Conservation (phyloP, 1,284 basidiomycete genomes). For the Stygiomarasmius scandens region DNA sequence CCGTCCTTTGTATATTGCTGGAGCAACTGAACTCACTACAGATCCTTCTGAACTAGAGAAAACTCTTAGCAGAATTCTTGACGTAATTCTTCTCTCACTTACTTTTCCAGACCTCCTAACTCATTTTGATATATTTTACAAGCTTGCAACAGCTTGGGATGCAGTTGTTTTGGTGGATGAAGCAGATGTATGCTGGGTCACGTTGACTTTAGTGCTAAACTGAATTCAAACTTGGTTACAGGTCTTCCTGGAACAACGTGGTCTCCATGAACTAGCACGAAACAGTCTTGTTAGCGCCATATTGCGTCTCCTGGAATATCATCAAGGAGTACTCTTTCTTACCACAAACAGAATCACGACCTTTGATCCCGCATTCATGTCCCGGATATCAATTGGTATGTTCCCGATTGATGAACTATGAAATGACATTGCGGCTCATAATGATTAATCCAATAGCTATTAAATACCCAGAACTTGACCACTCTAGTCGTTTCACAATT, state of each 20-base stretch:
- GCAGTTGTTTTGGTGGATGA: conserved; percentile 16
- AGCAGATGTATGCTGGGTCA: conserved; percentile 14
- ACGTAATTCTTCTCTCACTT: not conserved
- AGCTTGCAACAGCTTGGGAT: conserved; percentile 14
- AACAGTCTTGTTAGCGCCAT: conserved; percentile 29
- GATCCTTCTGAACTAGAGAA: conserved; percentile 8
- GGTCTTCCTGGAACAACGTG: conserved; percentile 17
- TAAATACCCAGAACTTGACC: conserved; percentile 20
- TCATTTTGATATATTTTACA: not conserved
- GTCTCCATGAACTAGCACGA: conserved; percentile 22
- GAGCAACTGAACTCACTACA: conserved; percentile 11
- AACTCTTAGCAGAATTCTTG: conserved; percentile 1
- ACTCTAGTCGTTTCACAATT: conserved; percentile 12
- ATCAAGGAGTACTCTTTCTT: conserved; percentile 31
- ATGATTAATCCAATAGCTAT: conserved; percentile 12
- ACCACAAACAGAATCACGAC: conserved; percentile 33
- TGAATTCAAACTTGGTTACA: not conserved
- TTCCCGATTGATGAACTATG: no score
- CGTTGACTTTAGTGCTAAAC: not conserved
- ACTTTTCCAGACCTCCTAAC: not conserved
- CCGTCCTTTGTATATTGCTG: conserved; percentile 24
- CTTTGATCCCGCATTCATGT: conserved; percentile 33
- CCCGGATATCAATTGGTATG: conserved; percentile 27
- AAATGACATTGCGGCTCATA: no score
- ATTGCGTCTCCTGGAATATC: conserved; percentile 24